Percentiles rank a stretch among this genome's conserved stretches.
phyloP scores from a whole-genome alignment of 2,329 filamentous ascomycete species.

The Fusarium citri region DNA sequence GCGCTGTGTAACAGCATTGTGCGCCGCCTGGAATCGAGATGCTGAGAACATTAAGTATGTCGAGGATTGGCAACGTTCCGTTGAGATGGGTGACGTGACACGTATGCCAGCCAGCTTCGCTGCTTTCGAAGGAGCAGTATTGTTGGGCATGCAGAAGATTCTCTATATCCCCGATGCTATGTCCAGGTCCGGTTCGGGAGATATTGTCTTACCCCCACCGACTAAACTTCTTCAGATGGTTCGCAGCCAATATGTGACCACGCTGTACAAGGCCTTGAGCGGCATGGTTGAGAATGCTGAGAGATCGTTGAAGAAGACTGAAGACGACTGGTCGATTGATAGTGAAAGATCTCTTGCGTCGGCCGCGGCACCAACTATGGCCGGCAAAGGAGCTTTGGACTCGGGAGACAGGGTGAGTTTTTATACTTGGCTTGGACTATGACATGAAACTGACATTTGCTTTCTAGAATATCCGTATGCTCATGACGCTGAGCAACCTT shows the following conservation, averaged over 20 bases:
- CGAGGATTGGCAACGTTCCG: slow-evolving; percentile 90
- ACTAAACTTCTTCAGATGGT: slow-evolving; percentile 92
- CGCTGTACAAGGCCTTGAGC: slow-evolving; percentile 91
- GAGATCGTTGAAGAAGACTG: slow-evolving; percentile 72
- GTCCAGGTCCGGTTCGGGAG: slow-evolving; percentile 75
- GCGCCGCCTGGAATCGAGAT: slow-evolving; percentile 92
- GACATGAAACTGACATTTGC: slow-evolving; percentile 42
- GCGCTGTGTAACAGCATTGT: slow-evolving; percentile 85
- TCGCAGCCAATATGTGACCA: slow-evolving; percentile 90
- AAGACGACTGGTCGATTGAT: slow-evolving; percentile 70
- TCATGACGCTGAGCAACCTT: slow-evolving; percentile 93
- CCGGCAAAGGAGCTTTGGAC: slow-evolving; percentile 63
- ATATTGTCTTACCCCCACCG: slow-evolving; percentile 87
- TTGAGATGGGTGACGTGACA: slow-evolving; percentile 86
- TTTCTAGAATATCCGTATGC: slow-evolving; percentile 85
- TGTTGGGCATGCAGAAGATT: slow-evolving; percentile 93
- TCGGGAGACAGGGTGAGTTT: slow-evolving; percentile 66
- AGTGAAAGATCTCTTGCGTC: slow-evolving; percentile 55
- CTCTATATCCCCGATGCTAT: slow-evolving; percentile 90
- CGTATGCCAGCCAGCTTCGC: slow-evolving; percentile 90
- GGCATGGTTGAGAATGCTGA: slow-evolving; percentile 98
- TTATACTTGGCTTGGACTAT: slow-evolving; percentile 3
- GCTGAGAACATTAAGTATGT: slow-evolving; percentile 91
- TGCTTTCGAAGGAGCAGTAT: slow-evolving; percentile 83
- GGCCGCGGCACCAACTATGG: slow-evolving; percentile 51